phyloP scores from a whole-genome alignment of 805 yeast genomes.

The Saccharomyces mikatae region DNA sequence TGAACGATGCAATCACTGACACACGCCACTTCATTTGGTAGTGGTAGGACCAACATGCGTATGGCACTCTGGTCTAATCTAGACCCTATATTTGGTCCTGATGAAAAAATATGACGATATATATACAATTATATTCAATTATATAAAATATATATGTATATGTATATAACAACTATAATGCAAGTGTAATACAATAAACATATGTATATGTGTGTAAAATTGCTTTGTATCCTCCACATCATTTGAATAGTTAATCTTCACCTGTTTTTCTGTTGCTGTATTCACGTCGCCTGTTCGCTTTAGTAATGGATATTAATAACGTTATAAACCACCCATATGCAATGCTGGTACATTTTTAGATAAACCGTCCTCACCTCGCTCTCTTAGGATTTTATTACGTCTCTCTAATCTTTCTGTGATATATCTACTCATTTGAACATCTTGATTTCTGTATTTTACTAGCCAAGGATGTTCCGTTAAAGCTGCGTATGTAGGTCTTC shows the following conservation, averaged over 20 bases:
- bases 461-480: slow-evolving; percentile 84
- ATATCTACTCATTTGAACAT: slow-evolving; percentile 31
- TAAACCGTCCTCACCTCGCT: slow-evolving; percentile 21
- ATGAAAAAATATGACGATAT: neutral
- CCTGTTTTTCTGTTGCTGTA: neutral
- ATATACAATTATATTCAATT: neutral
- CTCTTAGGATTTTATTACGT: slow-evolving; percentile 20
- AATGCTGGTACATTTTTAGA: slow-evolving; percentile 29
- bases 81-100: neutral
- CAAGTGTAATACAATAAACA: neutral
- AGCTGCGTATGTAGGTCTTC: slow-evolving; percentile 72
- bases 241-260: neutral
- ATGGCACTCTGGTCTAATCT: neutral
- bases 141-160: neutral
- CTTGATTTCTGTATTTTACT: slow-evolving; percentile 38
- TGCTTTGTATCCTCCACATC: neutral
- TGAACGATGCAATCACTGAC: neutral
- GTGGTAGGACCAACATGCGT: neutral
- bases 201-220: neutral
- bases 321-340: slow-evolving; percentile 31
- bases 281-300: neutral
- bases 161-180: neutral
- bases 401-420: slow-evolving; percentile 32
- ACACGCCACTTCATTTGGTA: neutral
- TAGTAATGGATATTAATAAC: neutral